Percentiles rank a stretch among this genome's conserved stretches.
Conservation (phyloP, 495 filamentous ascomycete species). For the Eremomyces bilateralis region DNA sequence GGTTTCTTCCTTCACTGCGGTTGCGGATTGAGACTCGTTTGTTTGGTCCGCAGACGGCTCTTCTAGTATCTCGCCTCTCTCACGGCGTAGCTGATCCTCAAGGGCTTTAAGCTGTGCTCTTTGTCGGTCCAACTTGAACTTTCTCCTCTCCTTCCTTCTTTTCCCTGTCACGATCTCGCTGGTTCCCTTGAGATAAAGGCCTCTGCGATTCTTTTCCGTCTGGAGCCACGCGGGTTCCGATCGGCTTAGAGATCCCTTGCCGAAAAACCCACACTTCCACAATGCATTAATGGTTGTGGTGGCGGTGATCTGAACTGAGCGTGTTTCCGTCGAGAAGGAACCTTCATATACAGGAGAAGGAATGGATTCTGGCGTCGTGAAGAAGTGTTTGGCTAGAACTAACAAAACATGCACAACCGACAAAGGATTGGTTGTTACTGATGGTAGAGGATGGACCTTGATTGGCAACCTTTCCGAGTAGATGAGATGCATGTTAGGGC, state of each 20-base stretch:
- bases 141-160: slow-evolving; percentile 55
- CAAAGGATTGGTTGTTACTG: too few relatives aligned
- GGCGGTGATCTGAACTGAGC: slow-evolving; percentile 71
- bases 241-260: slow-evolving; percentile 76
- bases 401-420: too few relatives aligned
- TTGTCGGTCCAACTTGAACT: slow-evolving; percentile 80
- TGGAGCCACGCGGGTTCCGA: slow-evolving; percentile 88
- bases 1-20: neutral
- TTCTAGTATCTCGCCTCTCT: slow-evolving; percentile 22
- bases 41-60: neutral
- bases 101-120: slow-evolving; percentile 59
- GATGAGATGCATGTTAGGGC: too few relatives aligned
- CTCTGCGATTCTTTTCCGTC: slow-evolving; percentile 50
- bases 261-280: slow-evolving; percentile 93
- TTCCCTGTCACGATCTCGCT: slow-evolving; percentile 61
- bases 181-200: slow-evolving; percentile 35
- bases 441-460: too few relatives aligned
- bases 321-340: slow-evolving; percentile 54
- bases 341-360: slow-evolving; percentile 31
- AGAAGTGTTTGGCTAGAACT: too few relatives aligned
- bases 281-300: slow-evolving; percentile 48
- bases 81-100: slow-evolving; percentile 42
- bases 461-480: too few relatives aligned
- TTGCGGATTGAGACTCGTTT: neutral
- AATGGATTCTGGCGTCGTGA: neutral